Base-by-base conservation (phyloP, 2,329 filamentous ascomycete genomes). In the Fusarium sp. region DNA sequence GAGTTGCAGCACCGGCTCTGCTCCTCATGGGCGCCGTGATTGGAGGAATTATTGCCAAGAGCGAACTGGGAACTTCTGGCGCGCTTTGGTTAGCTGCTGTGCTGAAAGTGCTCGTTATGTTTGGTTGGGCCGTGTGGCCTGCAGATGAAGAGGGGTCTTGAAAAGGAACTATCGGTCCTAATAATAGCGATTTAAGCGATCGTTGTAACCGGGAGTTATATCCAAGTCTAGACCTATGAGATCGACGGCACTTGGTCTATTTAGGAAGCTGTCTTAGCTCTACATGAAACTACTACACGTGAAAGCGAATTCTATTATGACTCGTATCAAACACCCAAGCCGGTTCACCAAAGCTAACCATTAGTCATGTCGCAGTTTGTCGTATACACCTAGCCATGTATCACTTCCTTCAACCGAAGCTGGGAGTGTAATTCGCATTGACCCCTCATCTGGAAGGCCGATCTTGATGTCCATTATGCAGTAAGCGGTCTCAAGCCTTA, bases 61-160 rank as follows among this genome's bases (percentile, higher is more conserved):
- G 79, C 40, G 68, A 75, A 0, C 46, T 85, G 11, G 85, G 85
- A 0, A 84, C 85, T 19, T 80, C 81, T 0, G 84, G 82, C 1
- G 84, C 87, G 2, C 71, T 91, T 60, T 91, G 88, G 88, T 81
- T 84, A n/a, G 87, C 87, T 0, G 82, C 85, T 0, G 77, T 70
- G 0, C 71, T 91, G 46, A 92, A 92, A 78, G 70, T 84, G 2
- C 39, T 78, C 3, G 86, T 90, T 61, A 81, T 88, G 1, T 22
- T 86, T 3, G 78, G 84, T 0, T 92, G 90, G 89, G 77, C 87
- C 17, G 67, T 85, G 2, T 92, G 90, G 90, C 86, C 83, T 6
- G 81, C 77, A 1, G 83, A 85, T 60, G 71, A 75, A 22, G 61
- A 75, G 22, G 61, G 52, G 51, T 25, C 59, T n/a, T 64, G 41